Evolutionary conservation across 768 basidiomycete species (phyloP), one percentile per base, ranked within the genome.

Genomic region (Suillus occidentalis): DNA sequence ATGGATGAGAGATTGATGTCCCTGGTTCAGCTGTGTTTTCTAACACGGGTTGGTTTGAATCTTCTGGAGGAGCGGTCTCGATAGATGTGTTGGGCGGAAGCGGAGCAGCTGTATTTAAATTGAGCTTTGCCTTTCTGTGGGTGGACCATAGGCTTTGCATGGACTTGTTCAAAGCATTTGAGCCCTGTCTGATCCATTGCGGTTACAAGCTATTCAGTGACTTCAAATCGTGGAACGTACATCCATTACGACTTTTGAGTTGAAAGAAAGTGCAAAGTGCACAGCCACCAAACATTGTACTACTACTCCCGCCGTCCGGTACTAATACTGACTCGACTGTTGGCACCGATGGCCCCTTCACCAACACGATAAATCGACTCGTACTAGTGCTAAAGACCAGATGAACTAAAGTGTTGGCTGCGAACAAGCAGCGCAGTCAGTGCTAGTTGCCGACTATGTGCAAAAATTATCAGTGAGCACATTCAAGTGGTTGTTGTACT

Each of bases 81-180:
- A 42, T 18, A 20, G 40, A 40, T 10, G 57, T 58, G 16, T 39
- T 25, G 60, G 1, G 66, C 63, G 22, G 60, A 63, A 16, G 61
- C 1, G 70, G 52, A 9, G 72, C 49, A 2, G 65, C 28, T 5
- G 79, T 65, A 66, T 93, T 93, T 63, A 92, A 77, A 69, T 94
- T 93, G 14, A 94, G 60, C 72, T 83, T 88, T n/a, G 79, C 81
- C 34, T 83, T 83, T 47, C 88, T 80, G 62, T 92, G 90, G 13
- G 77, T 81, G 0, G 88, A 85, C 92, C 92, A 94, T 22, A 91
- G 81, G 28, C 85, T 87, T 75, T 91, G 91, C 87, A 92, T 90
- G 28, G 90, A 90, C 63, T 83, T 81, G 76, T 94, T 94, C 70
- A 94, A 80, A 20, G 84, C 76, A 79, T 93, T 93, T 64, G 89